A percentile compares a stretch with the other conserved stretches of the same genome.
These are phyloP conservation scores for Collybia mongolica DNA, from an alignment of 768 basidiomycete species.

Conservation along the genomic window DNA sequence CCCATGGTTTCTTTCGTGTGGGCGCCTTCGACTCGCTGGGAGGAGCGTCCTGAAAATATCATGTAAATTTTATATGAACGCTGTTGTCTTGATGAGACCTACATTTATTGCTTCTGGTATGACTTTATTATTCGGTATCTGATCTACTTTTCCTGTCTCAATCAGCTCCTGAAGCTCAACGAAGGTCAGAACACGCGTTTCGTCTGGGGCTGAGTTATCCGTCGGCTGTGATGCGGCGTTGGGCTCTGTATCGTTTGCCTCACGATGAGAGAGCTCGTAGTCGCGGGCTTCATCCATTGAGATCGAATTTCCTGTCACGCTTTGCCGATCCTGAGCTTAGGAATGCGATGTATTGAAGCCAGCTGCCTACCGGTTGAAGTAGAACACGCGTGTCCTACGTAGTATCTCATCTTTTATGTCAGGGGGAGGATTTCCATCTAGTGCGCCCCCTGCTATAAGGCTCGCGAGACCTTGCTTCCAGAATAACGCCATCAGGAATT, in stretches of 20 bases:
- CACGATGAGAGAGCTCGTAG: slow-evolving; percentile 24
- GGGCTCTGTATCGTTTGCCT: background rate
- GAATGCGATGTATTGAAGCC: background rate
- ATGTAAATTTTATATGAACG: background rate
- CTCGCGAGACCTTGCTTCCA: slow-evolving; percentile 66
- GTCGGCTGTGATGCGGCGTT: background rate
- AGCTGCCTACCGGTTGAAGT: slow-evolving; percentile 58
- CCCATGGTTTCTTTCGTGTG: slow-evolving; percentile 70
- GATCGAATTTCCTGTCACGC: slow-evolving; percentile 39
- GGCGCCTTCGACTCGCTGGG: slow-evolving; percentile 56
- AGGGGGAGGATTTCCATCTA: slow-evolving; percentile 29
- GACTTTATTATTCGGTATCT: slow-evolving; percentile 76
- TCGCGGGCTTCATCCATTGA: slow-evolving; percentile 40
- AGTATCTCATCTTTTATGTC: slow-evolving; percentile 46
- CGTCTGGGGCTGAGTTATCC: slow-evolving; percentile 23
- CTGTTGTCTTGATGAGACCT: slow-evolving; percentile 17
- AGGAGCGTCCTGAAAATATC: slow-evolving; percentile 40
- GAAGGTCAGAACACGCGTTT: slow-evolving; percentile 56
- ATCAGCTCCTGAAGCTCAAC: slow-evolving; percentile 70
- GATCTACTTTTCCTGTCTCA: slow-evolving; percentile 65
- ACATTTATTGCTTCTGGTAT: slow-evolving; percentile 72
- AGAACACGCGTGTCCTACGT: slow-evolving; percentile 61
- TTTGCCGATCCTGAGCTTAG: slow-evolving; percentile 13
- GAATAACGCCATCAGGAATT: slow-evolving; percentile 10
- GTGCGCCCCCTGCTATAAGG: slow-evolving; percentile 44